Percentiles rank a stretch among this genome's conserved stretches.
Conservation (phyloP, 495 filamentous ascomycete species). For the Aspergillus nanangensis region DNA sequence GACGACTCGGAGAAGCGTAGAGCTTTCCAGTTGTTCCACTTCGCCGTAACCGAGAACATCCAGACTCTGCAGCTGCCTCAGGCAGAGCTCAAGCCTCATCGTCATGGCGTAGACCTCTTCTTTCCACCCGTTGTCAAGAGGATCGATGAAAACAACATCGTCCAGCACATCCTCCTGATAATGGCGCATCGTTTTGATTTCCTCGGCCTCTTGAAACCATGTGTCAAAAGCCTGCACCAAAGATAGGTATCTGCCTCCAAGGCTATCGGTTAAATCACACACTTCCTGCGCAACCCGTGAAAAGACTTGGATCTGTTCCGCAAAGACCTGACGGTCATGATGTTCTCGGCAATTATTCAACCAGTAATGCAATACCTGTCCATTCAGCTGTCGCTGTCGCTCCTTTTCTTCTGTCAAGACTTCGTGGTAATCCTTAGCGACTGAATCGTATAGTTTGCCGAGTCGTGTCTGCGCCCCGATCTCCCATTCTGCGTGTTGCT, state of each 20-base stretch:
- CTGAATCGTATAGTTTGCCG: constrained; percentile 34
- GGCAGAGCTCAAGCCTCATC: constrained; percentile 36
- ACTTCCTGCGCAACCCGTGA: constrained; percentile 42
- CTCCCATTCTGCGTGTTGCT: constrained; percentile 33
- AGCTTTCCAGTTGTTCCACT: constrained; percentile 23
- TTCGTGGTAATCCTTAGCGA: constrained; percentile 31
- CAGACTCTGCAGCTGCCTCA: constrained; percentile 32
- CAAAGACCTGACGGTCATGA: constrained; percentile 24
- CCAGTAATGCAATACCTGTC: constrained; percentile 36
- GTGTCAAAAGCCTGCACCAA: constrained; percentile 34
- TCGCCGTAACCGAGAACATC: constrained; percentile 35
- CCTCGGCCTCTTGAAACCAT: constrained; percentile 39
- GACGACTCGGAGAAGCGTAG: constrained; percentile 30
- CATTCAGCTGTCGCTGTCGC: constrained; percentile 37
- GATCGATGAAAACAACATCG: constrained; percentile 34
- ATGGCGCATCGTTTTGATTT: constrained; percentile 21
- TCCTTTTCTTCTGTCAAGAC: constrained; percentile 30
- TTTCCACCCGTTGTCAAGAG: constrained; percentile 39
- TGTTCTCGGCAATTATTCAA: constrained; percentile 27
- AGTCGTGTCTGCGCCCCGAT: constrained; percentile 26
- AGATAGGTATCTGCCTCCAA: constrained; percentile 28
- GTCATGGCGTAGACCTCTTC: constrained; percentile 31
- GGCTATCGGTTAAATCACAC: constrained; percentile 23
- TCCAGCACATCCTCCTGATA: constrained; percentile 4
- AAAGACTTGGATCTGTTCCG: constrained; percentile 39